Percentiles rank a stretch among this genome's conserved stretches.
Conservation (phyloP, 371 early-diverging fungal species). For the Enterocytospora artemiae region DNA sequence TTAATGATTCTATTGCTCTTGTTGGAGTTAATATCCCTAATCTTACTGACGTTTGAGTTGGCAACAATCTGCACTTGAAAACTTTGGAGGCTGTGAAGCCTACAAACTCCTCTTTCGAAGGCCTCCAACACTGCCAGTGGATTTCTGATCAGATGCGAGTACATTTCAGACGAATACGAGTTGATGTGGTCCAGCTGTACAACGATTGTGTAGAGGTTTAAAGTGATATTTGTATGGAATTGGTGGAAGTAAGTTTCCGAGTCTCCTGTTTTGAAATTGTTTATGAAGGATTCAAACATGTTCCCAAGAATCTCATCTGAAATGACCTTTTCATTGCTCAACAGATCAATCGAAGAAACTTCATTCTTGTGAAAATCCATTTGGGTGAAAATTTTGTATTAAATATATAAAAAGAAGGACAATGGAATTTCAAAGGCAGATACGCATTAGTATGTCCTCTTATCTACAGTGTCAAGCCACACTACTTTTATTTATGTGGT, state of each 20-base stretch:
- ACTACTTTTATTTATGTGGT: neutral
- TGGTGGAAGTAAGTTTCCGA: conserved; percentile 23
- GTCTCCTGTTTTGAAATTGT: conserved; percentile 28
- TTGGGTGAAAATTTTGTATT: too few species aligned
- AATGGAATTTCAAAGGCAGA: too few species aligned
- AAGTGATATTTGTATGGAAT: conserved; percentile 30
- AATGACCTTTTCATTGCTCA: conserved; percentile 33
- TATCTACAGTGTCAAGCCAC: neutral
- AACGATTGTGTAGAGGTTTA: conserved; percentile 17
- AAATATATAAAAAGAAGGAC: too few species aligned
- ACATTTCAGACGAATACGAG: conserved; percentile 18
- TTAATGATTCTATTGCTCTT: conserved; percentile 81
- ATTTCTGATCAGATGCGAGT: conserved; percentile 8
- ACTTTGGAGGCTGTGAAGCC: conserved; percentile 7
- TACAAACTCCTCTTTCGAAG: conserved; percentile 25
- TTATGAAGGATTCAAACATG: conserved; percentile 36
- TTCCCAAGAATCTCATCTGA: conserved; percentile 25
- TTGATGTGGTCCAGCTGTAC: conserved; percentile 43
- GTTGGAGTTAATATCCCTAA: conserved; percentile 62
- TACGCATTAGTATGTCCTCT: neutral
- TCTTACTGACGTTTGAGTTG: conserved; percentile 19
- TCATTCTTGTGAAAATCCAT: conserved; percentile 42
- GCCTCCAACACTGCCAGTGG: conserved; percentile 28
- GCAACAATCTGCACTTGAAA: conserved; percentile 41
- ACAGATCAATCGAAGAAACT: conserved; percentile 48